phyloP scores from a whole-genome alignment of 805 yeast genomes.

The Candida sphagnicola region DNA sequence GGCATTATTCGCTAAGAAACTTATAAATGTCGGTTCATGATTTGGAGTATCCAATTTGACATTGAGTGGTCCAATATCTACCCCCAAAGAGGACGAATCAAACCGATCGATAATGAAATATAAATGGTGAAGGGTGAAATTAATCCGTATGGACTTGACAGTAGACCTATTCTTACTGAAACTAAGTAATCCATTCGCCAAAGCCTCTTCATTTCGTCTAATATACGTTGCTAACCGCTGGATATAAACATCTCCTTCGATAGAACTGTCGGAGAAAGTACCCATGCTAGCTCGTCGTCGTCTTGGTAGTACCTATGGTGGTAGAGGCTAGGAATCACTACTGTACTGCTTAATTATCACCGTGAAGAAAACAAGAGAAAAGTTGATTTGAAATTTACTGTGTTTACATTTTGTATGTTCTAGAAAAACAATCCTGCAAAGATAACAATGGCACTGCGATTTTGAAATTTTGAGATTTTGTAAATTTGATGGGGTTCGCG shows the following conservation, averaged over 20 bases:
- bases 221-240: slow-evolving; percentile 52
- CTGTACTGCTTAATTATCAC: no score
- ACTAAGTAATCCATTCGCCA: slow-evolving; percentile 56
- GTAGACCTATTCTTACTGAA: slow-evolving; percentile 38
- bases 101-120: slow-evolving; percentile 59
- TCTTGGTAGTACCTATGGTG: not conserved
- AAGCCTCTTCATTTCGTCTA: slow-evolving; percentile 52
- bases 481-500: no score
- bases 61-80: slow-evolving; percentile 59
- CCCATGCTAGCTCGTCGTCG: no score
- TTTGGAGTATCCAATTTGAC: slow-evolving; percentile 55
- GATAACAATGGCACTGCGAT: no score
- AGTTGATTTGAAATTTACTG: no score
- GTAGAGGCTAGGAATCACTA: no score
- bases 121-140: slow-evolving; percentile 59
- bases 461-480: no score
- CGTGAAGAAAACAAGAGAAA: no score
- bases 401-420: no score
- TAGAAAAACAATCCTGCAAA: no score
- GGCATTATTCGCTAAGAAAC: slow-evolving; percentile 58
- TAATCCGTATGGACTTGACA: slow-evolving; percentile 51
- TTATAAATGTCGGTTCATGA: slow-evolving; percentile 51
- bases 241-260: slow-evolving; percentile 56
- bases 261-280: slow-evolving; percentile 30
- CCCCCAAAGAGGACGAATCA: slow-evolving; percentile 42